Evolutionary conservation across 768 basidiomycete species (phyloP).

Genomic region (Rhodocollybia butyracea): DNA sequence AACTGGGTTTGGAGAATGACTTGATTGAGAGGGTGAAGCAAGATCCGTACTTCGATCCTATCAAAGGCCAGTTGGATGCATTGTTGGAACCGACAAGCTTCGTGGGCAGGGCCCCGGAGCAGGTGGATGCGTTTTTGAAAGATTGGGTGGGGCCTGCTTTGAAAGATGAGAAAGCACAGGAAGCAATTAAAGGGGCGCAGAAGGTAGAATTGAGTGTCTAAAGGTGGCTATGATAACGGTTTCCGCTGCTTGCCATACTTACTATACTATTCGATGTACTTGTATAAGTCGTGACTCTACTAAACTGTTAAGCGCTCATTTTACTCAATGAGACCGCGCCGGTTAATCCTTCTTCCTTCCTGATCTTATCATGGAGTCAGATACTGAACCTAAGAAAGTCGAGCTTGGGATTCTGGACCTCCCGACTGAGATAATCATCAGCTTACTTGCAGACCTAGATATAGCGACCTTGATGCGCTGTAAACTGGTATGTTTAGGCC

Average conservation of each 20-base stretch:
- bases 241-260: too few species aligned
- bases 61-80: constrained; percentile 72
- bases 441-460: neutral
- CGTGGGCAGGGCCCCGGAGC: constrained; percentile 91
- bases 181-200: constrained; percentile 45
- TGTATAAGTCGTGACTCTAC: too few species aligned
- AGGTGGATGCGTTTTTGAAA: constrained; percentile 84
- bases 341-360: too few species aligned
- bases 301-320: too few species aligned
- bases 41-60: constrained; percentile 87
- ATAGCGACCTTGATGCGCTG: neutral
- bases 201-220: constrained; percentile 69
- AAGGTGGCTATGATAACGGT: too few species aligned
- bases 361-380: too few species aligned
- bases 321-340: too few species aligned
- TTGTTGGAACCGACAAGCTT: constrained; percentile 87
- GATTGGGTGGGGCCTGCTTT: constrained; percentile 90
- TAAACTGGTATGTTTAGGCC: neutral
- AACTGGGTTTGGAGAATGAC: constrained; percentile 93
- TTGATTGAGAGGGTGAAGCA: constrained; percentile 81
- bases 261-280: too few species aligned
- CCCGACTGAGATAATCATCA: neutral
- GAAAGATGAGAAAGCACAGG: constrained; percentile 49
- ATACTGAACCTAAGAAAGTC: too few species aligned
- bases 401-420: too few species aligned